Evolutionary conservation across 2,329 filamentous ascomycete species (phyloP).

Genomic region (Tricladium varicosporioides): DNA sequence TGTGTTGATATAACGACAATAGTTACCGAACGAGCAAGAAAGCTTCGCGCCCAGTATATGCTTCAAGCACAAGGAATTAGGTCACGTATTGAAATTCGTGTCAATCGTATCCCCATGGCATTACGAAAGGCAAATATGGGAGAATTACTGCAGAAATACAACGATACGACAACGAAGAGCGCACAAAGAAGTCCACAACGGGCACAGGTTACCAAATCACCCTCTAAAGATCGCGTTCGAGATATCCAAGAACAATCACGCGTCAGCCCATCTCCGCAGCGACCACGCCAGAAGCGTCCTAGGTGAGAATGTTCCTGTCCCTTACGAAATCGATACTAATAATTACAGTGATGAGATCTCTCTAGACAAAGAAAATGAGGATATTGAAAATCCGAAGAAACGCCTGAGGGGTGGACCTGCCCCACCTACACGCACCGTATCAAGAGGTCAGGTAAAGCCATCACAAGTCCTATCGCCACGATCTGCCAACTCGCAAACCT

Average conservation of each 20-base stretch:
- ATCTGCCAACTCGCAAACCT: conserved; percentile 54
- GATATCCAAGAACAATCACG: conserved; percentile 22
- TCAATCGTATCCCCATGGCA: conserved; percentile 84
- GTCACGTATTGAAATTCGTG: conserved; percentile 84
- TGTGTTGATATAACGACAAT: conserved; percentile 15
- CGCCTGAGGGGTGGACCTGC: conserved; percentile 38
- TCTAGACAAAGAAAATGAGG: conserved; percentile 76
- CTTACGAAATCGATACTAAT: conserved; percentile 24
- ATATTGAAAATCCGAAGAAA: conserved; percentile 69
- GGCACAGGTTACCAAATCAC: conserved; percentile 18
- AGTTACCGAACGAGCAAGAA: conserved; percentile 87
- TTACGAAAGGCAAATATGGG: conserved; percentile 79
- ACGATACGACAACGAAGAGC: conserved; percentile 15
- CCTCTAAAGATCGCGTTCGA: conserved; percentile 27
- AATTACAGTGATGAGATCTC: conserved; percentile 58
- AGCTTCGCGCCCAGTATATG: conserved; percentile 84
- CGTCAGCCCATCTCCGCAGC: conserved; percentile 28
- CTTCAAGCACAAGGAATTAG: conserved; percentile 83
- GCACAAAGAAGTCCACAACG: conserved; percentile 14
- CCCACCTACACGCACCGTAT: conserved; percentile 36
- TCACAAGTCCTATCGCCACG: conserved; percentile 75
- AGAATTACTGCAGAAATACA: conserved; percentile 54
- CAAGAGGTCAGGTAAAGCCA: conserved; percentile 44
- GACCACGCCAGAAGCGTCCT: conserved; percentile 44
- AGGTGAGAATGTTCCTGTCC: conserved; percentile 45